These are phyloP conservation scores for Trichosporon sp. DNA, from an alignment of 1,284 basidiomycete genomes.

Conservation along the genomic window DNA sequence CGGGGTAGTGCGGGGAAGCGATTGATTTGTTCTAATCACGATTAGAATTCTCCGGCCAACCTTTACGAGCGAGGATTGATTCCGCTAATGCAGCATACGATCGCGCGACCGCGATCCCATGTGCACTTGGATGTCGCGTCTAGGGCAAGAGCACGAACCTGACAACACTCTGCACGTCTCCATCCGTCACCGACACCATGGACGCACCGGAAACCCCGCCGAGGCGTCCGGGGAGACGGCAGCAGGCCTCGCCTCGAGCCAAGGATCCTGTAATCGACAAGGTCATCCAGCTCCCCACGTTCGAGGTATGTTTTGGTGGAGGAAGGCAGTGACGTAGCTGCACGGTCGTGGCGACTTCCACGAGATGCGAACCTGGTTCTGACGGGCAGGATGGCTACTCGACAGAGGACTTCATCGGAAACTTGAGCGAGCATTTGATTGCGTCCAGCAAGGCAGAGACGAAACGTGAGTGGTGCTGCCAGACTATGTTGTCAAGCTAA, in stretches of 20 bases:
- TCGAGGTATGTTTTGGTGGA: conserved; percentile 53
- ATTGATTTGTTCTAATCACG: background rate
- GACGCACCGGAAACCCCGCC: background rate
- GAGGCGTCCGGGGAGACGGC: background rate
- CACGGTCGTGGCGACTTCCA: no score
- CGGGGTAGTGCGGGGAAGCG: no score
- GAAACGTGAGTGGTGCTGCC: conserved; percentile 59
- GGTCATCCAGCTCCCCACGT: conserved; percentile 61
- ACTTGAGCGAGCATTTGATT: conserved; percentile 79
- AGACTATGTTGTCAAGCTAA: background rate
- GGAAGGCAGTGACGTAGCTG: background rate
- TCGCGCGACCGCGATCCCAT: background rate
- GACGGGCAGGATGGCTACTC: conserved; percentile 74
- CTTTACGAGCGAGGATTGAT: background rate
- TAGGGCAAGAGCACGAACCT: background rate
- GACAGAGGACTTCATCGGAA: conserved; percentile 80
- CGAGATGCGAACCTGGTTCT: background rate
- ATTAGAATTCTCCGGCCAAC: background rate
- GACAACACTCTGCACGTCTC: background rate
- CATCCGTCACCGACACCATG: background rate
- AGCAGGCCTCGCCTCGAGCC: conserved; percentile 7
- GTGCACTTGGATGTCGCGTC: background rate
- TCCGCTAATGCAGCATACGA: background rate
- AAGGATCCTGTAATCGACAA: conserved; percentile 57
- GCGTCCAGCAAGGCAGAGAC: conserved; percentile 70